Conservation (phyloP, 2,329 filamentous ascomycete genomes). For the Trichoderma polysporum region DNA sequence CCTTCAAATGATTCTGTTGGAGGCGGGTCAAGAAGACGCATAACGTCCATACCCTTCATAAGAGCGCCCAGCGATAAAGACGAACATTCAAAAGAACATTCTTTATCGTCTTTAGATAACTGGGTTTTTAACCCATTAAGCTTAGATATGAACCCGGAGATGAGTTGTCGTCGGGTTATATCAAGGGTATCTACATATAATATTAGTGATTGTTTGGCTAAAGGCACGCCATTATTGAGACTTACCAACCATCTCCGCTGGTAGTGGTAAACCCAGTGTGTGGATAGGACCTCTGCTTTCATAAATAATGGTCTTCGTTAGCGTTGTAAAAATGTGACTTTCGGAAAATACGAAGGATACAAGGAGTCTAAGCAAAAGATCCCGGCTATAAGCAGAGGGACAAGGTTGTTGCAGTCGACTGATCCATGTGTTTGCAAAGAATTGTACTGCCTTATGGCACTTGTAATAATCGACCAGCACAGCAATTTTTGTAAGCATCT, state of each 20-base stretch:
- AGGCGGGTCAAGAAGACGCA: not conserved
- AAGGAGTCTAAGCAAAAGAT: not conserved
- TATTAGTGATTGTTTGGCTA: not conserved
- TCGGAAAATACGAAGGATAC: not conserved
- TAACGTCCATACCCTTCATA: not conserved
- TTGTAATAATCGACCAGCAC: conserved; percentile 44
- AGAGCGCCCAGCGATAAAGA: conserved; percentile 5
- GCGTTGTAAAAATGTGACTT: accelerated
- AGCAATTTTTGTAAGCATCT: conserved; percentile 44
- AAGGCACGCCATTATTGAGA: not conserved
- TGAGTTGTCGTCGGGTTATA: not conserved
- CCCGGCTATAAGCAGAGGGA: not conserved
- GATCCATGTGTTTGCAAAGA: conserved; percentile 31
- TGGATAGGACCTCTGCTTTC: not conserved
- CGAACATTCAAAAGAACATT: conserved; percentile 1
- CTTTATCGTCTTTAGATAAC: not conserved
- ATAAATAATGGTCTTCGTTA: not conserved
- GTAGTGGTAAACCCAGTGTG: not conserved
- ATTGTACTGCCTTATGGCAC: conserved; percentile 42
- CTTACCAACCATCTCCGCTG: not conserved
- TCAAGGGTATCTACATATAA: not conserved
- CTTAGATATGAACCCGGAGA: not conserved
- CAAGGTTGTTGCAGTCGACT: not conserved
- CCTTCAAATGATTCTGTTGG: not conserved
- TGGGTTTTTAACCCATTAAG: not conserved